Conservation (phyloP, 768 basidiomycete genomes). For the Mycena sanguinolenta region DNA sequence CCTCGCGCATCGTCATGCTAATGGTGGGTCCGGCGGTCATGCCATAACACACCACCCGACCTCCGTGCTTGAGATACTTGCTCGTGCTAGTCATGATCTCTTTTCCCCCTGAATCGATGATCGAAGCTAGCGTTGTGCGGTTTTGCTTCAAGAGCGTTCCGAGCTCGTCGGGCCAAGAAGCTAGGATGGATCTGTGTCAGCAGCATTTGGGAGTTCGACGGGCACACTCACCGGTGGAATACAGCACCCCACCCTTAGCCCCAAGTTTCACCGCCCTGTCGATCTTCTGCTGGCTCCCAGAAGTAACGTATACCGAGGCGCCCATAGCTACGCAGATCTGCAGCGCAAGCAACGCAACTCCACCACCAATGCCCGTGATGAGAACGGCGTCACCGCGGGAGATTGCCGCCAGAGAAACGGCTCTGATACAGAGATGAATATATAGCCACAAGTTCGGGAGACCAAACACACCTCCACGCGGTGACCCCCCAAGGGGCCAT, state of each 20-base stretch:
- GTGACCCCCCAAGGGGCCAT: constrained; percentile 86
- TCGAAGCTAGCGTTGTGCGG: constrained; percentile 61
- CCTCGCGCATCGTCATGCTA: constrained; percentile 82
- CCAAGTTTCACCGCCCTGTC: constrained; percentile 74
- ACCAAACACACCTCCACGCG: constrained; percentile 78
- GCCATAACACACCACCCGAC: constrained; percentile 74
- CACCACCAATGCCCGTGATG: constrained; percentile 87
- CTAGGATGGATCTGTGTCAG: background rate
- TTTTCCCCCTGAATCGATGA: constrained; percentile 80
- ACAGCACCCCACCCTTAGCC: constrained; percentile 82
- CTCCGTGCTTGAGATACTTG: constrained; percentile 68
- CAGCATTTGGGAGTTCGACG: background rate
- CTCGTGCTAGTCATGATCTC: constrained; percentile 67
- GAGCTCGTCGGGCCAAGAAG: constrained; percentile 69
- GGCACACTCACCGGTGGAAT: constrained; percentile 68
- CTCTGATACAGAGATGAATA: background rate
- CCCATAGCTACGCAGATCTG: constrained; percentile 84
- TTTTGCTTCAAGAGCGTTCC: constrained; percentile 54
- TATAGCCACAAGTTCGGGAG: background rate
- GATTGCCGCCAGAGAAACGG: background rate
- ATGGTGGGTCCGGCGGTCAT: constrained; percentile 75
- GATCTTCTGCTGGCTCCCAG: constrained; percentile 78
- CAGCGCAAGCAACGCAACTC: constrained; percentile 82
- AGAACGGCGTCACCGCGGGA: constrained; percentile 56
- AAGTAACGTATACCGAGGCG: constrained; percentile 87